Evolutionary conservation across 768 basidiomycete genomes (phyloP).

Genomic region (Cyclocybe cylindracea): DNA sequence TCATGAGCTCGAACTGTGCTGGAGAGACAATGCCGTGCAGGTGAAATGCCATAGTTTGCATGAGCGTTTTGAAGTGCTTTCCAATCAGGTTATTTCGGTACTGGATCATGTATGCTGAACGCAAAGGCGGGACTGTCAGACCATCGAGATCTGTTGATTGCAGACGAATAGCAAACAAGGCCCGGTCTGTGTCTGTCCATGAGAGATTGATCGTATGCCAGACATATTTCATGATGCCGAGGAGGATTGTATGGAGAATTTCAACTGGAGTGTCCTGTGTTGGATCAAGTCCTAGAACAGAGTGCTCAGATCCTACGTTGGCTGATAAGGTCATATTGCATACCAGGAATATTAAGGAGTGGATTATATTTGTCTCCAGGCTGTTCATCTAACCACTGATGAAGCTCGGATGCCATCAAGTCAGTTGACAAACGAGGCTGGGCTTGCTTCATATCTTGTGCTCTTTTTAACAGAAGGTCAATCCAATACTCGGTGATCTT

Average conservation of each 20-base stretch:
- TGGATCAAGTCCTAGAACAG: slow-evolving; percentile 22
- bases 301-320: slow-evolving; percentile 5
- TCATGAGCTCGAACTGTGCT: slow-evolving; percentile 21
- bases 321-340: background rate
- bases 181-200: slow-evolving; percentile 20
- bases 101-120: slow-evolving; percentile 31
- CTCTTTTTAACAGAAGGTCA: slow-evolving; percentile 20
- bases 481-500: slow-evolving; percentile 32
- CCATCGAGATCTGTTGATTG: slow-evolving; percentile 23
- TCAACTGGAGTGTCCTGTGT: slow-evolving; percentile 30
- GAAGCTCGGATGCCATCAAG: slow-evolving; percentile 4
- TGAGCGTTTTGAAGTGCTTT: slow-evolving; percentile 33
- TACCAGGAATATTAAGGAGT: slow-evolving; percentile 5
- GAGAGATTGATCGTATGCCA: slow-evolving; percentile 30
- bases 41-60: slow-evolving; percentile 31
- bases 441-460: background rate
- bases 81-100: slow-evolving; percentile 35
- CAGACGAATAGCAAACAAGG: slow-evolving; percentile 24
- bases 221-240: slow-evolving; percentile 37
- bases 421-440: background rate
- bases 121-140: slow-evolving; percentile 19
- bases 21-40: slow-evolving; percentile 25
- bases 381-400: slow-evolving; percentile 2
- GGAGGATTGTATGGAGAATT: slow-evolving; percentile 37
- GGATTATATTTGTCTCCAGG: slow-evolving; percentile 10